Evolutionary conservation across 2,329 filamentous ascomycete species (phyloP), one percentile per base, ranked within the genome.

Genomic region (Fusarium goolgardi): DNA sequence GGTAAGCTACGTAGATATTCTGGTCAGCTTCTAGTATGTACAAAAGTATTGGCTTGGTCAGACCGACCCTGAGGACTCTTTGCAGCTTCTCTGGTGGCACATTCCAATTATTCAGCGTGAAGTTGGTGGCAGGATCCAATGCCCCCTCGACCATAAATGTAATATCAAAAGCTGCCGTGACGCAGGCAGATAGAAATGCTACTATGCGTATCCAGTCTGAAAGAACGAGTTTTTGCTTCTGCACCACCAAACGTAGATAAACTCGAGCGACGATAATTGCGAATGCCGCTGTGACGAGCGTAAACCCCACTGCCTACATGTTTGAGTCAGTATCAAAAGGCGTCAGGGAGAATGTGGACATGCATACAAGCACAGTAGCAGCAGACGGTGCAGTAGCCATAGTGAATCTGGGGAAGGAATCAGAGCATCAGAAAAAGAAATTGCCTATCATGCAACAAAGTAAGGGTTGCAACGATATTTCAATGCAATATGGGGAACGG

Each of bases 161-260:
- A 10, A 70, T n/a, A 2, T 67, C 59, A 13, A 62, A 68, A 9
- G 29, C 12, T 6, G 67, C 47, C 5, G 52, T 34, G 7, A 37
- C 12, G n/a, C 57, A 44, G 4, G 63, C 55, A 5, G 59, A 43
- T 15, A 55, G 32, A 59, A 63, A 70, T 34, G 67, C 67, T 12
- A 20, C 8, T 27, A 67, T 39, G 2, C 60, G 39, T 6, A 70
- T 10, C 46, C 43, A 47, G 25, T 70, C 67, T 27, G 55, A 46
- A 16, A 35, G 43, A 10, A 65, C 20, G 4, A 67, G 67, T 2
- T 18, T 55, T 16, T 64, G 67, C 5, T 55, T 63, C n/a, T 70
- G 63, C 45, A 70, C 60, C 11, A 29, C 49, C 5, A 70, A 23
- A 4, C 67, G 67, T 1, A 70, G 63, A 13, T 70, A 67, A 2